Evolutionary conservation across 108 stramenopile genomes (phyloP).

Genomic region (Cafeteria roenbergensis): DNA sequence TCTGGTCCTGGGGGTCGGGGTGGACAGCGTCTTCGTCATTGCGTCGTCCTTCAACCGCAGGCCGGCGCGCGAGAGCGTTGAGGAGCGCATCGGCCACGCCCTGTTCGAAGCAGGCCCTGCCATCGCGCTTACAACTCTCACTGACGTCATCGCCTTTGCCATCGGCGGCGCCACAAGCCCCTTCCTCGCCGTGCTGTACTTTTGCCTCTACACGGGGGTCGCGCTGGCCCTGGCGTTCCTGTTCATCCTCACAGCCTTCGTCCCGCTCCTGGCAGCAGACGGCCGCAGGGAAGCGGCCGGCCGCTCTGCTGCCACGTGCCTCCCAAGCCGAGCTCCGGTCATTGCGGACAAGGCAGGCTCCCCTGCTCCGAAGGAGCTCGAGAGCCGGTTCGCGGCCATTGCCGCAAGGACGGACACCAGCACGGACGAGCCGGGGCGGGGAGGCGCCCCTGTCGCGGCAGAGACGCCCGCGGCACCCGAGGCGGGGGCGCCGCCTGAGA

Average conservation of each 20-base stretch:
- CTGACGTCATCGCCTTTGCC: slow-evolving; percentile 14
- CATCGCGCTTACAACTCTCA: slow-evolving; percentile 9
- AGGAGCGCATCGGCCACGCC: neutral
- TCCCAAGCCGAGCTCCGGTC: neutral
- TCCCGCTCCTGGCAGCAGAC: neutral
- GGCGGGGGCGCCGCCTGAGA: neutral
- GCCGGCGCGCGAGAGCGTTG: neutral
- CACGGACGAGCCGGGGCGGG: too few relatives aligned
- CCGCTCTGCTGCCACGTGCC: neutral
- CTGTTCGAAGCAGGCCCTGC: neutral
- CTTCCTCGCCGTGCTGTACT: neutral
- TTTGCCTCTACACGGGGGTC: slow-evolving; percentile 8
- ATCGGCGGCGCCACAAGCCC: neutral
- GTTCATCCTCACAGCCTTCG: neutral
- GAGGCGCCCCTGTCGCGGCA: neutral
- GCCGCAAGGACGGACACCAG: too few relatives aligned
- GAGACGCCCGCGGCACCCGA: neutral
- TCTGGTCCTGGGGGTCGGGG: slow-evolving; percentile 5
- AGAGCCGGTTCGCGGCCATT: neutral
- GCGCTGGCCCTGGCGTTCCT: neutral
- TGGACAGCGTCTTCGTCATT: slow-evolving; percentile 10
- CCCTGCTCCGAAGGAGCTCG: neutral
- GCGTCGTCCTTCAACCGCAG: neutral
- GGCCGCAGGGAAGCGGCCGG: neutral
- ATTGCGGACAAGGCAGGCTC: neutral